A percentile compares a stretch with the other conserved stretches of the same genome.
These are phyloP conservation scores for Pythium pectinolyticum DNA, from an alignment of 352 stramenopile genomes.

Conservation along the genomic window DNA sequence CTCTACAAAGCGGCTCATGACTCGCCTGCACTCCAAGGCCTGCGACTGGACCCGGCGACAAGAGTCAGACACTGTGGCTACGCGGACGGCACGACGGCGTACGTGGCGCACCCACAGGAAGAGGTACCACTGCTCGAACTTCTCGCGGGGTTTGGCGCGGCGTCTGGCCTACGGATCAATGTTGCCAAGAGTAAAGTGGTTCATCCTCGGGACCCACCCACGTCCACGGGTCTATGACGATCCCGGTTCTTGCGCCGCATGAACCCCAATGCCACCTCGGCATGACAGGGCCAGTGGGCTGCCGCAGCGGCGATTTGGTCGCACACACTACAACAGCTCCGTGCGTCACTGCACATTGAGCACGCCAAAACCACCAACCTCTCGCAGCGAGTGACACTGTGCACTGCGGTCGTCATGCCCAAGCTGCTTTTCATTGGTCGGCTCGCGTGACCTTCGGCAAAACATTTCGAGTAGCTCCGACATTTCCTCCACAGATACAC, in stretches of 20 bases:
- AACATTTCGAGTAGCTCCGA: not conserved
- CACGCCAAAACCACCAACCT: constrained; percentile 3
- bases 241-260: not conserved
- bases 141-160: constrained; percentile 2
- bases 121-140: not conserved
- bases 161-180: constrained; percentile 10
- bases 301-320: not conserved
- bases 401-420: constrained; percentile 4
- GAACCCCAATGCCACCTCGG: not conserved
- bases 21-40: not conserved
- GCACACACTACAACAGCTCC: constrained; percentile 2
- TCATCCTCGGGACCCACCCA: not conserved
- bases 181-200: not conserved
- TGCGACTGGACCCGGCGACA: not conserved
- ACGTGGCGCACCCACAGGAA: not conserved
- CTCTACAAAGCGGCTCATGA: not conserved
- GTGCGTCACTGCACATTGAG: not conserved
- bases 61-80: constrained; percentile 2
- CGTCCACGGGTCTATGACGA: not conserved
- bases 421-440: constrained; percentile 11
- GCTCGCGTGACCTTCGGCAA: not conserved
- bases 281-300: not conserved
- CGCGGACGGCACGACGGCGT: constrained; percentile 10
- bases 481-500: constrained; percentile 3
- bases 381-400: not conserved